Evolutionary conservation across 2,329 filamentous ascomycete genomes (phyloP), one percentile per base, ranked within the genome.

Genomic region (Pestalotiopsis sp.): DNA sequence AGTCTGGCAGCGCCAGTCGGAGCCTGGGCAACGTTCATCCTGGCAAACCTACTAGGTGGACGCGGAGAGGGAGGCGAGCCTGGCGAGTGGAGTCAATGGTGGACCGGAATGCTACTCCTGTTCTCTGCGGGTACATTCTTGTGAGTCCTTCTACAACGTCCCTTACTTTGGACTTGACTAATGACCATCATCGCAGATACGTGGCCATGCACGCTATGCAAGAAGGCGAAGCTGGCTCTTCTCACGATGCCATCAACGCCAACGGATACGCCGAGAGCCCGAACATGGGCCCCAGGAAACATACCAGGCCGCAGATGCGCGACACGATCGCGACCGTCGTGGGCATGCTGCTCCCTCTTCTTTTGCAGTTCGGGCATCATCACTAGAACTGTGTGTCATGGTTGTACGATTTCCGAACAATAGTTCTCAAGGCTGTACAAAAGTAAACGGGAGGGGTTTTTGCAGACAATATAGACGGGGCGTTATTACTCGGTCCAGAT

Each of bases 121-220:
- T 99, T 99, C 77, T 97, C 94, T 0, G 96, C 92, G 0, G 96
- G 96, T 17, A 99, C 96, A 0, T 99, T 99, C 77, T 81, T 99
- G 91, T 98, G 82, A 87, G 92, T 84, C 44, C 62, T 35, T 66
- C 56, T 10, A 44, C 13, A 10, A 30, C 40, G 56, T 40, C 38
- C 38, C 17, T 52, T 63, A 68, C 61, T 67, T 40, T 22, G 4
- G 40, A 30, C 26, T 22, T 11, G 13, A 38, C 30, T 56, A 65
- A 55, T 20, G 24, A 13, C 6, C 14, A 35, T 38, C 11, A 11
- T 10, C 14, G 17, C 14, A 97, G 94, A 73, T 97, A 98, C 76
- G 96, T 99, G 57, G 96, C 96, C 1, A 98, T 98, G 94, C 96
- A 99, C 77, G 94, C 94, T 0, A 97, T 98, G 94, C 93, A 97